Evolutionary conservation across 306 rosid genomes (phyloP), one percentile per base, ranked within the genome.

Genomic region (Ochetophila trinervis): DNA sequence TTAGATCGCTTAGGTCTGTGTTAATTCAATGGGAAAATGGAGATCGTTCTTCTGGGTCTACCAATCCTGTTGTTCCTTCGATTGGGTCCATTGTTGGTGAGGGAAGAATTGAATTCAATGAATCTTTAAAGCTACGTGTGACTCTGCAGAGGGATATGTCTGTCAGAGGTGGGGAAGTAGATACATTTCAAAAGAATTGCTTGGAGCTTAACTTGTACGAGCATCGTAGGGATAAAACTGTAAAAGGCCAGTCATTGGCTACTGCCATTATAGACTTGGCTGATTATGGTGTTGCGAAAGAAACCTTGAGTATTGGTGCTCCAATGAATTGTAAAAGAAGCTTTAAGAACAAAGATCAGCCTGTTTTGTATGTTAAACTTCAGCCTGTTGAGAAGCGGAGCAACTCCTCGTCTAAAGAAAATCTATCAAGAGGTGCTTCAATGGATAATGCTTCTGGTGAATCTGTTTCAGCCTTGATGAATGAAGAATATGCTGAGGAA

Each of bases 11-110:
- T 34, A 87, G 94, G 49, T 81, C 97, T 3, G 96, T 90, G 30
- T 32, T 87, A 79, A 80, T 93, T 74, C 99, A 90, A 47, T 93
- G 99, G 99, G 99, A 93, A 78, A 83, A 88, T 54, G 97, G 96
- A 0, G 88, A 87, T 20, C 91, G 95, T 14, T 53, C 75, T 67
- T 87, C 97, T 0, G 99, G 97, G 60, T 84, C 90, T 57, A 87
- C 97, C n/a, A 85, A 72, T 64, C 74, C 67, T 32, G 91, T 86
- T 73, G 82, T 81, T 24, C 96, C 97, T 8, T 80, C 88, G 1
- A 57, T 81, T 53, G 88, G 94, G 50, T 83, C 95, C 6, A 48
- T 56, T 55, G 79, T 78, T 19, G 94, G 84, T 7, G 98, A 89
- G 78, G 98, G 98, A 20, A 87, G 80, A 73, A 85, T 93, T 5